Conservation (phyloP, 495 filamentous ascomycete species). For the Xylaria flabelliformis region DNA sequence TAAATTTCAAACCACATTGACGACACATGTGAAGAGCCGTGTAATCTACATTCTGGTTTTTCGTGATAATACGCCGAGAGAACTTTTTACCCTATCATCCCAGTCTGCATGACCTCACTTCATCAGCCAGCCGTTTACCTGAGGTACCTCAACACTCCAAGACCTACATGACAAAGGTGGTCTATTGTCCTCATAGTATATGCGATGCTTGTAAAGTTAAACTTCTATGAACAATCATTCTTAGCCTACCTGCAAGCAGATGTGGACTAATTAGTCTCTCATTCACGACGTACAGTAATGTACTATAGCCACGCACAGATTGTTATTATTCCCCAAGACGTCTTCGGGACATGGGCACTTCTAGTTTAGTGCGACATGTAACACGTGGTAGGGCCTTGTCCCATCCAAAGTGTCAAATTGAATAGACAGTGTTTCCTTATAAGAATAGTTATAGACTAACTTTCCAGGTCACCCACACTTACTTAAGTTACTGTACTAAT, state of each 20-base stretch:
- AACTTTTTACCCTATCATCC: background rate
- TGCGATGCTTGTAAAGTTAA: background rate
- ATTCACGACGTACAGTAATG: constrained; percentile 9
- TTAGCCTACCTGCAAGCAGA: background rate
- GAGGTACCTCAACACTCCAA: background rate
- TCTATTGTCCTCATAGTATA: background rate
- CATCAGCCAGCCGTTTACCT: background rate
- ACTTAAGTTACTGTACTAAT: too few species aligned
- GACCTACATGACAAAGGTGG: background rate
- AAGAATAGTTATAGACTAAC: background rate
- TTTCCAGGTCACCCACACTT: background rate
- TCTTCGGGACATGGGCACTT: background rate
- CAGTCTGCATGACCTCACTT: background rate
- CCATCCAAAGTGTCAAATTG: background rate
- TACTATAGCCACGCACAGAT: background rate
- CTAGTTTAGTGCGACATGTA: constrained; percentile 21
- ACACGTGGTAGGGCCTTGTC: constrained; percentile 26
- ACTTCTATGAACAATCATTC: background rate
- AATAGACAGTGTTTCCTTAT: background rate
- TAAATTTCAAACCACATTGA: background rate
- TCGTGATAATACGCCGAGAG: background rate
- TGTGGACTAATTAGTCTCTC: constrained; percentile 6
- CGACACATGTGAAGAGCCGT: background rate
- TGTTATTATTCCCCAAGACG: background rate
- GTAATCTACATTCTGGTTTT: background rate